phyloP scores from a whole-genome alignment of 2,329 filamentous ascomycete species.

The Metarhizium album region DNA sequence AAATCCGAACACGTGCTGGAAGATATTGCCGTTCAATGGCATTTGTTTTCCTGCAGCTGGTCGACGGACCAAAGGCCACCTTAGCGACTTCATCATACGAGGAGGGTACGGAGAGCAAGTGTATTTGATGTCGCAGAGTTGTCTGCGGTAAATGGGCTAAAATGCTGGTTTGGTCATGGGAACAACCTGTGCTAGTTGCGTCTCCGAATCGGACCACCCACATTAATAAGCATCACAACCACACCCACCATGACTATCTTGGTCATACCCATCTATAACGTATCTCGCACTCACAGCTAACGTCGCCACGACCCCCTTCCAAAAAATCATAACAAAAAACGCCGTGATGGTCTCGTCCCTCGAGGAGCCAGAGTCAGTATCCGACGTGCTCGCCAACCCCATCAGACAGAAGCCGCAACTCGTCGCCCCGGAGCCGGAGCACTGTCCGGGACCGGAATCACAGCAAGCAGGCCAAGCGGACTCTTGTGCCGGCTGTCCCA shows the following conservation, averaged over 20 bases:
- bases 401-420: conserved; percentile 72
- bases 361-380: conserved; percentile 55
- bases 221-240: conserved; percentile 14
- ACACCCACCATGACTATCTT: background rate
- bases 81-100: too few species aligned
- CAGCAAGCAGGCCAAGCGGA: conserved; percentile 60
- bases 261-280: background rate
- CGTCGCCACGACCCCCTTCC: background rate
- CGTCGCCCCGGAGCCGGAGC: conserved; percentile 90
- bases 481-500: conserved; percentile 89
- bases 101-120: background rate
- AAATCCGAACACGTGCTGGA: too few species aligned
- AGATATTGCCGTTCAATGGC: too few species aligned
- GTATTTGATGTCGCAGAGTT: background rate
- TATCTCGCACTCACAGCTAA: background rate
- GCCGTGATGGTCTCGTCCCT: conserved; percentile 66
- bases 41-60: too few species aligned
- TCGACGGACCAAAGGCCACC: too few species aligned
- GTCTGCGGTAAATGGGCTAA: background rate
- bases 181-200: background rate
- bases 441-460: conserved; percentile 86
- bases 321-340: background rate
- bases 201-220: background rate
- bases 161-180: too few species aligned
- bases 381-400: conserved; percentile 64